These are phyloP conservation scores for Leishmania major DNA, from an alignment of 208 protist genomes.

Conservation along the genomic window DNA sequence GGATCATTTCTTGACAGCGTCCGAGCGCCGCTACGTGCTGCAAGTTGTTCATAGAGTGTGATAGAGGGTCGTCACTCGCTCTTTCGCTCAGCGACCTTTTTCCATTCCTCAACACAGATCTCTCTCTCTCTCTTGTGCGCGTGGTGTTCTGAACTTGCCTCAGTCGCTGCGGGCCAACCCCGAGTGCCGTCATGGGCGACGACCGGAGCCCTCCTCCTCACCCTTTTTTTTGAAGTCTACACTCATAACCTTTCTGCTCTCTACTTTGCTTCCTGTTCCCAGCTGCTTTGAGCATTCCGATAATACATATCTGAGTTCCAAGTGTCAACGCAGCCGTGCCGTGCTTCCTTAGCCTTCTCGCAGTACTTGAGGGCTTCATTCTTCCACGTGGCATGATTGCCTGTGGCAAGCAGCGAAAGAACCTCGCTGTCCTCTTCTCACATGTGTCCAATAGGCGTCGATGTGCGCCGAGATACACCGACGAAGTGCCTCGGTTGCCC, in stretches of 20 bases:
- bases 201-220: neutral
- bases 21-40: conserved; percentile 45
- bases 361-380: neutral
- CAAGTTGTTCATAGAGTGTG: conserved; percentile 6
- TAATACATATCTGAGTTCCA: neutral
- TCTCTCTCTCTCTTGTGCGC: neutral
- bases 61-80: neutral
- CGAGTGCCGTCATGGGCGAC: neutral
- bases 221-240: neutral
- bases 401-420: neutral
- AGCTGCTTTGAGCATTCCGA: neutral
- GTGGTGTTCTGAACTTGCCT: no score
- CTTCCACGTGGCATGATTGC: no score
- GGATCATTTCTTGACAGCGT: conserved; percentile 52
- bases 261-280: neutral
- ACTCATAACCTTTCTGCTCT: neutral
- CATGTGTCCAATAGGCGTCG: neutral
- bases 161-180: neutral
- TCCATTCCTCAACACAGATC: neutral
- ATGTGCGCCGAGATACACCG: neutral
- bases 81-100: neutral
- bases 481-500: neutral
- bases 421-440: neutral
- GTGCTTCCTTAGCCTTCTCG: neutral
- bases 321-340: no score